These are phyloP conservation scores for Colletotrichum paranaense DNA, from an alignment of 2,329 filamentous ascomycete genomes.

Conservation along the genomic window DNA sequence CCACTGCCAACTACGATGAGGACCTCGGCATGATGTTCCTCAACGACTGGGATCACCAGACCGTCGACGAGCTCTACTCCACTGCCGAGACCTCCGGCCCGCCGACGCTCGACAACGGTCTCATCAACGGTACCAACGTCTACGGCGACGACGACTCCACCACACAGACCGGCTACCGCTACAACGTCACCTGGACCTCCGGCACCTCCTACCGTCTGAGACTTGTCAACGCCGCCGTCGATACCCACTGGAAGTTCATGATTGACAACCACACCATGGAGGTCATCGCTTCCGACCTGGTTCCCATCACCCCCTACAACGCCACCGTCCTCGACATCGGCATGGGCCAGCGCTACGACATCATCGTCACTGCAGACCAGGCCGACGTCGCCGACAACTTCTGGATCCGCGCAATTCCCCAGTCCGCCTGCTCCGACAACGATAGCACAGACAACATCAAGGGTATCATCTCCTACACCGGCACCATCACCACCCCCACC, in stretches of 20 bases:
- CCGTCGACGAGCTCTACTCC: slow-evolving; percentile 50
- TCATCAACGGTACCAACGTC: slow-evolving; percentile 57
- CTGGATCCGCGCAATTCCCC: slow-evolving; percentile 60
- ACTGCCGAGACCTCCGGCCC: slow-evolving; percentile 44
- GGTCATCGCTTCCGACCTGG: slow-evolving; percentile 69
- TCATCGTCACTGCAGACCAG: slow-evolving; percentile 56
- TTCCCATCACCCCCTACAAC: slow-evolving; percentile 66
- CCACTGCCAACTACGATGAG: slow-evolving; percentile 68
- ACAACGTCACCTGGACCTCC: slow-evolving; percentile 50
- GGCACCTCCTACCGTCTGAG: slow-evolving; percentile 59
- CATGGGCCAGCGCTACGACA: slow-evolving; percentile 60
- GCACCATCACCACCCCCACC: slow-evolving; percentile 30
- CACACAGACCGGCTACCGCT: slow-evolving; percentile 45
- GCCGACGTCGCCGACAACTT: slow-evolving; percentile 49
- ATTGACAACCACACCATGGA: slow-evolving; percentile 68
- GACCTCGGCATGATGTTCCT: slow-evolving; percentile 71
- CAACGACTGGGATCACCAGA: slow-evolving; percentile 67
- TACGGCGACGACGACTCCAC: slow-evolving; percentile 43
- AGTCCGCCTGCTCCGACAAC: slow-evolving; percentile 54
- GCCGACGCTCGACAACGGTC: slow-evolving; percentile 55
- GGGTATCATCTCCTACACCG: slow-evolving; percentile 60
- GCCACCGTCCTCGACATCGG: slow-evolving; percentile 62
- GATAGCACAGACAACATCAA: slow-evolving; percentile 54
- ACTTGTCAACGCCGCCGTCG: slow-evolving; percentile 59
- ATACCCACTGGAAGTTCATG: slow-evolving; percentile 59